These are phyloP conservation scores for Torulaspora pretoriensis DNA, from an alignment of 1,139 yeast species.

Conservation along the genomic window DNA sequence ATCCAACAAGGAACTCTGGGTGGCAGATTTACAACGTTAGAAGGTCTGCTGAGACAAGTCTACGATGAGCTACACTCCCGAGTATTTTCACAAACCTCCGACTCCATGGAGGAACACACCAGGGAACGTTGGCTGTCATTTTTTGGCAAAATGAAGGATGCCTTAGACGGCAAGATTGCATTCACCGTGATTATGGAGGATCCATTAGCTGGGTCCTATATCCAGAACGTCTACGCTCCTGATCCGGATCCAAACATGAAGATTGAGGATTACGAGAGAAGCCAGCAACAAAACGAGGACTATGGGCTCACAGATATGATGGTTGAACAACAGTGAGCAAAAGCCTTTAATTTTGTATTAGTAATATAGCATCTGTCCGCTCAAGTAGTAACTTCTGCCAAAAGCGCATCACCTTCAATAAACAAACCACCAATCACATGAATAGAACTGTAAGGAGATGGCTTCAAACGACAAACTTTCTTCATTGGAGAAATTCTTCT, in stretches of 20 bases:
- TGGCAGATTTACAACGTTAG: constrained; percentile 95
- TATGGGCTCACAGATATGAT: constrained; percentile 84
- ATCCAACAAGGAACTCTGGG: constrained; percentile 96
- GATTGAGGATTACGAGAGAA: constrained; percentile 84
- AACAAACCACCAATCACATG: not conserved
- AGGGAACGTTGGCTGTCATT: constrained; percentile 77
- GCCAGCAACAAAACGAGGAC: constrained; percentile 82
- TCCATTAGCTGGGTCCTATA: constrained; percentile 91
- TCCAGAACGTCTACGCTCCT: constrained; percentile 97
- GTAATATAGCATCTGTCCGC: not conserved
- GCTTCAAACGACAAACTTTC: constrained; percentile 16
- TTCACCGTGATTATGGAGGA: constrained; percentile 89
- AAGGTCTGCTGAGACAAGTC: constrained; percentile 87
- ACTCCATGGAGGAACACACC: constrained; percentile 80
- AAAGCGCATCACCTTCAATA: not conserved
- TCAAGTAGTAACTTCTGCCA: not conserved
- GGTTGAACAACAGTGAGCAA: constrained; percentile 27
- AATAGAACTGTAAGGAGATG: not conserved
- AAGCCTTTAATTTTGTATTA: not conserved
- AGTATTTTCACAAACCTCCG: constrained; percentile 82
- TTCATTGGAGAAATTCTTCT: constrained; percentile 26
- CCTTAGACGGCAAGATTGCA: constrained; percentile 76
- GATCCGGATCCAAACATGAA: constrained; percentile 95
- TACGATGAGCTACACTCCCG: constrained; percentile 81
- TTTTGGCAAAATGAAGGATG: constrained; percentile 69